phyloP scores from a whole-genome alignment of 2,329 filamentous ascomycete species.

The Fusarium newnesense region DNA sequence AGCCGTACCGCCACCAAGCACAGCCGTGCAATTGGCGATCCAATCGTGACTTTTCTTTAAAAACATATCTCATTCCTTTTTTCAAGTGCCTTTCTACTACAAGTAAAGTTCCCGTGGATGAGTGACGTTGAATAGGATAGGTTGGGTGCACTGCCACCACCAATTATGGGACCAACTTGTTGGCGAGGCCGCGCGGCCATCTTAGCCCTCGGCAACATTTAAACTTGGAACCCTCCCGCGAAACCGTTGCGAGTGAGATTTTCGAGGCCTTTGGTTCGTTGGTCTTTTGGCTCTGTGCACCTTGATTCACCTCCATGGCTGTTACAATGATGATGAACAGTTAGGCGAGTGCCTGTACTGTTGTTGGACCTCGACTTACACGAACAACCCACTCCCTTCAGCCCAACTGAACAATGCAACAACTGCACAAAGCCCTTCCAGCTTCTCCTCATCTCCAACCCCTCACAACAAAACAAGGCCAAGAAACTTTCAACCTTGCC shows the following conservation, averaged over 20 bases:
- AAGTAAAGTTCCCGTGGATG: background rate
- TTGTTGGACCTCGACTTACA: background rate
- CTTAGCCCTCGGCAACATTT: slow-evolving; percentile 7
- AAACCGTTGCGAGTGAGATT: background rate
- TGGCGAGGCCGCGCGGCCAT: slow-evolving; percentile 38
- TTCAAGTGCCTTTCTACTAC: background rate
- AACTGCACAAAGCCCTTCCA: background rate
- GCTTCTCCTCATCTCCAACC: background rate
- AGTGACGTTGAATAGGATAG: slow-evolving; percentile 25
- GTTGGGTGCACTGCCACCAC: slow-evolving; percentile 37
- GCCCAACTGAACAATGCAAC: background rate
- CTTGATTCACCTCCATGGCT: background rate
- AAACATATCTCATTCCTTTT: background rate
- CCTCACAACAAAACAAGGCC: background rate
- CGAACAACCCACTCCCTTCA: background rate
- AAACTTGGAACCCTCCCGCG: slow-evolving; percentile 11
- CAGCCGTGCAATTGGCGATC: background rate
- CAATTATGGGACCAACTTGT: slow-evolving; percentile 31
- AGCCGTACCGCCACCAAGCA: background rate
- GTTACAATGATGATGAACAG: background rate
- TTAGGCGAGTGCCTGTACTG: background rate
- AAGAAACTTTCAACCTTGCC: background rate
- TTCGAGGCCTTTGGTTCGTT: background rate
- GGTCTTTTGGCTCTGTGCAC: background rate
- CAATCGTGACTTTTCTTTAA: background rate